Base-by-base conservation (phyloP, 768 basidiomycete genomes). In the Macrolepiota dolichaula region DNA sequence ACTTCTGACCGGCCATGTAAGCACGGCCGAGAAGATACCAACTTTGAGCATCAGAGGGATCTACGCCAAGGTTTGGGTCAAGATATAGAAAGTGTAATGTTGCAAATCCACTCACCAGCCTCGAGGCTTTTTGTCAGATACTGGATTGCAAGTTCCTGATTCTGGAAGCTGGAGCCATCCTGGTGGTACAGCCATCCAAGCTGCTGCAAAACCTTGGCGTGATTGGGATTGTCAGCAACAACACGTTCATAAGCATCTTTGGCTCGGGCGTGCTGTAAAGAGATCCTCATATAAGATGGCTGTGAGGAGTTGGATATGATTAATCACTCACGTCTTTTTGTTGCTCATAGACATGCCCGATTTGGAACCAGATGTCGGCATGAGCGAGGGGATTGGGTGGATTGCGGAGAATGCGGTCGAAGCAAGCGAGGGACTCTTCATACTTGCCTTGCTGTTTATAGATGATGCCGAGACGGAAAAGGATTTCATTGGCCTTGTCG, bases 301-400 rank as follows among this genome's bases (percentile, higher is more conserved):
- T 49, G 68, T 61, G 35, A 46, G 47, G 38, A 36, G 66, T 38
- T 40, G 1, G 7, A 60, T 36, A 40, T 40, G 38, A 52, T 59
- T 22, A 52, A 22, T 50, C n/a, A 74, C 77, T 74, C 71, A 96
- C 96, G 72, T 98, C 95, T 76, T 94, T 91, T 74, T 96, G 93
- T 71, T 97, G 96, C 74, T 98, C 97, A 68, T 92, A 94, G 19
- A 98, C 96, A 70, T 98, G 97, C 2, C 97, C 97, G 63, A 99
- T 97, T 76, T 99, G 97, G 85, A 98, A 98, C 95, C 96, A 98
- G 65, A 99, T 98, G 67, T 99, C 97, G 59, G 94, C 92, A 67
- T 96, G 92, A 15, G 96, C 96, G 35, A 99, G 87, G 1, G 97
- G 97, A 64, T 87, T 89, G 36, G 96, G 97, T 2, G 97, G 97